Percentiles rank a stretch among this genome's conserved stretches.
phyloP scores from a whole-genome alignment of 2,329 filamentous ascomycete genomes.

The Epichloe aotearoae region DNA sequence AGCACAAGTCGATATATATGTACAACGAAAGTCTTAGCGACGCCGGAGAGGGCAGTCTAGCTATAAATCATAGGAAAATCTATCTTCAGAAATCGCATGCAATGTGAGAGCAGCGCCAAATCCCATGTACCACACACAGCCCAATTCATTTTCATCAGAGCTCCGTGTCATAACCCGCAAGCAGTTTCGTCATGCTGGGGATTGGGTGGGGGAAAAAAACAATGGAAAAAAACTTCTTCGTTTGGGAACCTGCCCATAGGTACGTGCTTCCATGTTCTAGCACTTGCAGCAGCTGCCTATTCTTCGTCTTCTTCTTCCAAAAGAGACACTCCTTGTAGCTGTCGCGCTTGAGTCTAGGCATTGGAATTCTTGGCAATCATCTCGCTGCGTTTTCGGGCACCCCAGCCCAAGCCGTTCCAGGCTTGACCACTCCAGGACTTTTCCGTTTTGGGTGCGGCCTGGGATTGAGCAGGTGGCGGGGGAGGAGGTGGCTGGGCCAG shows the following conservation, averaged over 20 bases:
- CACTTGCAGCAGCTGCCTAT: background rate
- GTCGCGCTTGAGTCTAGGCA: background rate
- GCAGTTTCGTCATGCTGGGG: conserved; percentile 3
- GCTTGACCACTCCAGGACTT: conserved; percentile 3
- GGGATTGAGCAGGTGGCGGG: background rate
- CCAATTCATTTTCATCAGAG: background rate
- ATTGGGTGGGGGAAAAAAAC: background rate
- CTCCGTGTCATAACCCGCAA: background rate
- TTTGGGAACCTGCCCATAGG: conserved; percentile 1
- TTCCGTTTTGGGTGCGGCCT: background rate
- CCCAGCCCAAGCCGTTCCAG: conserved; percentile 4
- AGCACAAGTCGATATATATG: conserved; percentile 1
- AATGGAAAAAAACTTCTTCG: background rate
- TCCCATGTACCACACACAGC: background rate
- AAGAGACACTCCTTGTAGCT: background rate
- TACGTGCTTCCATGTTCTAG: background rate
- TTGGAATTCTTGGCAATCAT: background rate
- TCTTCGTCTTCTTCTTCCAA: background rate
- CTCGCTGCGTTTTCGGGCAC: background rate
- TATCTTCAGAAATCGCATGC: background rate
- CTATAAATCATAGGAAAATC: conserved; percentile 1
- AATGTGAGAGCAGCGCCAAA: background rate
- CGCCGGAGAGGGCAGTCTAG: background rate
- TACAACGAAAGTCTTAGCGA: background rate
- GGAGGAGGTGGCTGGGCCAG: background rate